Evolutionary conservation across 169 alveolate species (phyloP), one percentile per base, ranked within the genome.

Genomic region (Plasmodium gaboni): DNA sequence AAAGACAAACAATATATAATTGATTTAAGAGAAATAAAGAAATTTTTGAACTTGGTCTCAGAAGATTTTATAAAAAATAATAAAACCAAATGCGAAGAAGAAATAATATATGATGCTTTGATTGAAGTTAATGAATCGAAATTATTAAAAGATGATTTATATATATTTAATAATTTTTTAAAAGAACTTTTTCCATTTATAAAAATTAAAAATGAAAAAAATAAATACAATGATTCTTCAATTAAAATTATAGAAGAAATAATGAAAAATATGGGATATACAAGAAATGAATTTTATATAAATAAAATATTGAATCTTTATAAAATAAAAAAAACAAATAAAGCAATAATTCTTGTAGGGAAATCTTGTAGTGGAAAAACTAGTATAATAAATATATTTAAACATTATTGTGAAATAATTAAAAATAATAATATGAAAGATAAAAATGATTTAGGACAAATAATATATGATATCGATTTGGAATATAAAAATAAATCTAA

Each of bases 1-100:
- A 92, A 96, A 15, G 99, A 98, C 92, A 97, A 98, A 38, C 99
- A 98, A 85, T 99, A 98, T 94, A 99, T 98, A 92, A 98, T 98
- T 73, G 99, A 99, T 32, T 94, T 99, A 42, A 94, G 99, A 71
- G 99, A 99, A 10, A 94, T 98, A 74, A 98, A 98, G 93, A 93
- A 97, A 55, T 98, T 98, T 22, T 93, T 98, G n/a, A 97, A 95
- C 67, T 59, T 78, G 67, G 89, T 78, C 46, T 78, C 89, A 7
- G 74, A 78, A 24, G 89, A 78, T 46, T 78, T 78, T 65, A 78
- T 65, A 53, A 15, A 13, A 50, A 78, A 78, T 53, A 78, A 50
- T 50, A 78, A 51, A 50, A 26, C 53, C 22, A 86, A 86, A 61
- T 70, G 76, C 46, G 92, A 86, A 71, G 92, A 67, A 60, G 92